Evolutionary conservation across 805 yeast species (phyloP).

Genomic region (Wickerhamiella sorbophila): DNA sequence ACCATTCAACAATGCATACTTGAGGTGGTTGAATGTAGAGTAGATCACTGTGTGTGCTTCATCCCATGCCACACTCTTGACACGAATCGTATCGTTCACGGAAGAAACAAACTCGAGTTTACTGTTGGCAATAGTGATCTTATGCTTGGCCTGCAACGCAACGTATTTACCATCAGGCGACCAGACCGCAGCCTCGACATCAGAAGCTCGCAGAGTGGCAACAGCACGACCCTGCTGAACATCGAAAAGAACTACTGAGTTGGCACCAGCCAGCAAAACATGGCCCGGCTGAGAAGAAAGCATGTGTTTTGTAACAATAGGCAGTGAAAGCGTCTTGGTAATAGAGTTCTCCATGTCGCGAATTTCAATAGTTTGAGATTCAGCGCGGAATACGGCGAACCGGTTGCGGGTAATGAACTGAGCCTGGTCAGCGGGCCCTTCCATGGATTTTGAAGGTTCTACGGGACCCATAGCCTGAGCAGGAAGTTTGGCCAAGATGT

Average conservation of each 20-base stretch:
- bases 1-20: constrained; percentile 84
- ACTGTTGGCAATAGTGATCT: constrained; percentile 74
- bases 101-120: constrained; percentile 65
- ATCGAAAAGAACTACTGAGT: constrained; percentile 68
- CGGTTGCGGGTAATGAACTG: constrained; percentile 89
- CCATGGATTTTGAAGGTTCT: constrained; percentile 68
- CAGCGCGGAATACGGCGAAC: constrained; percentile 64
- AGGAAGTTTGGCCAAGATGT: constrained; percentile 65
- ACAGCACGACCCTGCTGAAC: constrained; percentile 81
- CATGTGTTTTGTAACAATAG: constrained; percentile 49
- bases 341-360: constrained; percentile 69
- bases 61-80: constrained; percentile 96
- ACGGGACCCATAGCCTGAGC: constrained; percentile 85
- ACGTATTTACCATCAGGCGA: constrained; percentile 74
- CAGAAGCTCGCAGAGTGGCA: constrained; percentile 44
- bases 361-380: constrained; percentile 55
- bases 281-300: constrained; percentile 57
- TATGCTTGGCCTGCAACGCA: constrained; percentile 83
- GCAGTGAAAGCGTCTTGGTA: constrained; percentile 60
- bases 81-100: constrained; percentile 90
- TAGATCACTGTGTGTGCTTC: constrained; percentile 73
- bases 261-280: constrained; percentile 56
- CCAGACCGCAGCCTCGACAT: constrained; percentile 83
- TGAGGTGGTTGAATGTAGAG: constrained; percentile 90
- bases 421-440: constrained; percentile 76